Evolutionary conservation across 1,139 yeast species (phyloP), one percentile per base, ranked within the genome.

Genomic region (Zygoascus sp.): DNA sequence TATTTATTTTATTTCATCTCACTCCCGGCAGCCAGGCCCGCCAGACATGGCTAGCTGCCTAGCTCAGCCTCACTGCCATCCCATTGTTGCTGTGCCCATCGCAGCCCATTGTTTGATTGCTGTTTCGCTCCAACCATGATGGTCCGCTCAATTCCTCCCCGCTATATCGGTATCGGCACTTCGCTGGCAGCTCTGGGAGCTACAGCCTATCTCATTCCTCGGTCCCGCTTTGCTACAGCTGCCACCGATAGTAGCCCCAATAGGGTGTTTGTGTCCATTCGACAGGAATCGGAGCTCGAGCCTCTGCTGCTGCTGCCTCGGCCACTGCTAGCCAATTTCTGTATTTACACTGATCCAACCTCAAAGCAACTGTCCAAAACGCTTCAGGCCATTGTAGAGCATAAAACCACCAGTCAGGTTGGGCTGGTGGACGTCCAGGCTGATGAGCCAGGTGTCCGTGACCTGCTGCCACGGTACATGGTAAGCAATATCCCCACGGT

Each of bases 241-340:
- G 13, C 45, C 35, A 13, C 9, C 13, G 41, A 34, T n/a, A 2
- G n/a, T n/a, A n/a, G 2, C 16, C 35, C 39, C 15, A 49, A 46
- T 22, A 37, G 51, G 25, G 40, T 46, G 5, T 49, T 40, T 34
- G 38, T 41, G 19, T 41, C 51, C 16, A 44, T 49, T 11, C 27
- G 51, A 11, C 42, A 42, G 25, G 51, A 45, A 25, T 43, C 50
- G 7, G 55, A 50, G 37, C 30, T 52, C 5, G 55, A 52, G 36
- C 52, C 51, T 19, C 35, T 80, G 46, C 59, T 82, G 39, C 61
- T 77, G n/a, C 64, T 70, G 38, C 67, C 64, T 38, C 69, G 76
- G 34, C 94, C 95, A 1, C 65, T 85, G 46, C 65, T 86, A 47
- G 71, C 86, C 55, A 84, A 86, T 61, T 87, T 87, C 67, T 84